phyloP scores from a whole-genome alignment of 2,329 filamentous ascomycete species.

The Teratosphaeria nubilosa region DNA sequence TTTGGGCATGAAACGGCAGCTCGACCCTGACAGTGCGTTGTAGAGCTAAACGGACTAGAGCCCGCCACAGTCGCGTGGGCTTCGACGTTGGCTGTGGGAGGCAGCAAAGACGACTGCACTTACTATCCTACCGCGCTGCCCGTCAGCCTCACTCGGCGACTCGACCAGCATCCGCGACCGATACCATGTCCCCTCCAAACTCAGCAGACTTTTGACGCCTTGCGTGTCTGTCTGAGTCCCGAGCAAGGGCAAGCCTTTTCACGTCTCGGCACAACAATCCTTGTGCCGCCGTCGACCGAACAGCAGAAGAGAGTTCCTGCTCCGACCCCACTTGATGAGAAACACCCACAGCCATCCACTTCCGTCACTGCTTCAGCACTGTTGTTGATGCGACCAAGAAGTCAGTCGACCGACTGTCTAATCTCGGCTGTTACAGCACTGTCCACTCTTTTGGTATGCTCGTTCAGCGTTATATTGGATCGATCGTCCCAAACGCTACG shows the following conservation, averaged over 20 bases:
- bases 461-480: constrained; percentile 3
- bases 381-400: constrained; percentile 1
- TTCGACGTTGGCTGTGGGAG: background rate
- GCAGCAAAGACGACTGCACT: background rate
- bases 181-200: background rate
- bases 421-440: background rate
- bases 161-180: background rate
- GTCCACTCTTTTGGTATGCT: constrained; percentile 6
- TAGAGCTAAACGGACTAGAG: background rate
- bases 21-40: background rate
- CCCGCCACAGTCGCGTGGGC: background rate
- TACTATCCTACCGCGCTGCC: background rate
- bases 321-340: constrained; percentile 4
- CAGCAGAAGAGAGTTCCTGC: background rate
- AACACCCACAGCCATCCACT: constrained; percentile 4
- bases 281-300: background rate
- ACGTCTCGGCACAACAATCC: constrained; percentile 13
- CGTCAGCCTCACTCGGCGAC: background rate
- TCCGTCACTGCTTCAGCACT: constrained; percentile 11
- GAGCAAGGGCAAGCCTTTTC: constrained; percentile 9
- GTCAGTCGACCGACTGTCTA: background rate
- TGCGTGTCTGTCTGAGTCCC: constrained; percentile 19
- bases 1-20: background rate
- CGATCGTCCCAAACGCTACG: constrained; percentile 4
- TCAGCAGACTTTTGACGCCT: constrained; percentile 13